phyloP scores from a whole-genome alignment of 495 filamentous ascomycete genomes.

The Hypoxylon rickii region DNA sequence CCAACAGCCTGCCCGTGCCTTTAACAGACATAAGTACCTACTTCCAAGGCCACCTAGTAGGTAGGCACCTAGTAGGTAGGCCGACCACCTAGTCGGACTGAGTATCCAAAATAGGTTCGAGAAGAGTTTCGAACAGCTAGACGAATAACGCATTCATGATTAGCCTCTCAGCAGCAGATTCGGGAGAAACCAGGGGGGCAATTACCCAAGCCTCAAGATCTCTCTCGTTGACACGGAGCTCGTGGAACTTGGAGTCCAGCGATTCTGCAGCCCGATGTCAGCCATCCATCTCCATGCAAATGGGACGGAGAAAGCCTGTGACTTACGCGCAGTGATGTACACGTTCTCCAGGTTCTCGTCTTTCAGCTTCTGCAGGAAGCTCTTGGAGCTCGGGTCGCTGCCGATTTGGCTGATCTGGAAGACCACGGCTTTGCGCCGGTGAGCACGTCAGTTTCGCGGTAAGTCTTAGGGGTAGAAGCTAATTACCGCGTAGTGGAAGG shows the following conservation, averaged over 20 bases:
- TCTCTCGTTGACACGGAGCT: constrained; percentile 23
- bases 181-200: neutral
- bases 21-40: too few relatives aligned
- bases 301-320: neutral
- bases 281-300: neutral
- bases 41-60: too few relatives aligned
- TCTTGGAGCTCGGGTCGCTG: constrained; percentile 16
- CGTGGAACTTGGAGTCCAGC: constrained; percentile 23
- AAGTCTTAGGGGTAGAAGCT: too few relatives aligned
- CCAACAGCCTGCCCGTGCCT: too few relatives aligned
- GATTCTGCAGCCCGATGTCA: constrained; percentile 7
- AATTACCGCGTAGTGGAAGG: constrained; percentile 18
- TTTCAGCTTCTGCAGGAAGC: constrained; percentile 23
- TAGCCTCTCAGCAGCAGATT: neutral
- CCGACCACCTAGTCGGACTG: neutral
- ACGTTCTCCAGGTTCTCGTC: constrained; percentile 26
- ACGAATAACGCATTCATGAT: neutral
- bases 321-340: constrained; percentile 28
- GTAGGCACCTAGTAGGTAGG: neutral
- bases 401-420: constrained; percentile 33
- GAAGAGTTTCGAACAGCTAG: constrained; percentile 25
- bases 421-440: constrained; percentile 17
- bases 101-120: constrained; percentile 23
- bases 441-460: too few relatives aligned
- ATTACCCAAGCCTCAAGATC: constrained; percentile 28